Base-by-base conservation (phyloP, 2,329 filamentous ascomycete species). In the Hypoxylon sp. region DNA sequence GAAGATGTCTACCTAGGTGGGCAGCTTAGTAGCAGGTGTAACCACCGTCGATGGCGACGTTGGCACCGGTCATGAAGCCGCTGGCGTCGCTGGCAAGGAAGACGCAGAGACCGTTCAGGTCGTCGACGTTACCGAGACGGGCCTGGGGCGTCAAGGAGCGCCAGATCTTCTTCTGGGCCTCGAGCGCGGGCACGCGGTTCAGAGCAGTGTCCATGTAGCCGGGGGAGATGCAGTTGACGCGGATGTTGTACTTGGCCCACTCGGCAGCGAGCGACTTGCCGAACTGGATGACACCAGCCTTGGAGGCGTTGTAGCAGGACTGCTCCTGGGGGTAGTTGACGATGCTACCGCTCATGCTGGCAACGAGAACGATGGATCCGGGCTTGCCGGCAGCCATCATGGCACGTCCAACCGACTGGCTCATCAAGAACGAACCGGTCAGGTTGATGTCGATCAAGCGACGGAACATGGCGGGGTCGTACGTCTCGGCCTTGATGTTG, bases 281-380 rank as follows among this genome's bases (percentile, higher is more conserved):
- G 43, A 92, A 81, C 73, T 90, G 86, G 60, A 90, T 82, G 26
- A 91, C 87, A 63, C 85, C 89, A 11, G 89, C 88, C 81, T 92
- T 92, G 73, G 87, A 90, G 20, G 88, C 88, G 67, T 92, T 92
- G 82, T 93, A 93, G 73, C 86, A 89, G 35, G 79, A 84, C 75
- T 92, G 89, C 75, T 91, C 87, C 74, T 92, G 89, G 5, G 89
- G 89, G 77, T 86, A 91, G 82, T 93, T 93, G 79, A 91, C 89
- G 59, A 93, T 84, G 74, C 84, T 83, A 60, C 89, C 90, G 38
- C 87, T 90, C 89, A 93, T 91, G 65, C 86, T 90, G 21, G 87
- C 88, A 43, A 91, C 83, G 55, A 91, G 82, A 66, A 92, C 79
- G 67, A 92, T 88, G 65, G 82, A 87, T 30, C 89, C 89, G 8